A percentile compares a stretch with the other conserved stretches of the same genome.
These are phyloP conservation scores for Musa schizocarpa DNA, from an alignment of 176 grass and related monocot genomes.

Conservation along the genomic window DNA sequence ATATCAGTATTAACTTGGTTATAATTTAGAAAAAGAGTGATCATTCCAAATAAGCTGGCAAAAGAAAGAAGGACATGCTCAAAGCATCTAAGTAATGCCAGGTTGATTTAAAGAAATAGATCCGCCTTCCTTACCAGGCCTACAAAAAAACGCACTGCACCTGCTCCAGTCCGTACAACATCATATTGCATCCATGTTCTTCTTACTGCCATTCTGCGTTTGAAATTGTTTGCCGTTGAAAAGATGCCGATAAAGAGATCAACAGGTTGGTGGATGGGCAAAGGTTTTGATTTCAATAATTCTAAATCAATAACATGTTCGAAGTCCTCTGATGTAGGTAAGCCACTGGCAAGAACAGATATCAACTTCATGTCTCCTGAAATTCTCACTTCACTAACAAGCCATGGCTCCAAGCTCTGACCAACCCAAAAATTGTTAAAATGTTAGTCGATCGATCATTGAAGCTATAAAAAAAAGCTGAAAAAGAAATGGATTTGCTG, in stretches of 20 bases:
- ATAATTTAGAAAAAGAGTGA: too few relatives aligned
- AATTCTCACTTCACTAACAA: constrained; percentile 92
- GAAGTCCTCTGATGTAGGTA: constrained; percentile 84
- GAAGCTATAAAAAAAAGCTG: background rate
- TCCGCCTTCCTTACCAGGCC: constrained; percentile 69
- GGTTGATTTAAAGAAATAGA: background rate
- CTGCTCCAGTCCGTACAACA: constrained; percentile 60
- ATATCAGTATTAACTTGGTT: too few relatives aligned
- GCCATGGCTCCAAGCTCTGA: constrained; percentile 83
- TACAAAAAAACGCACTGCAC: constrained; percentile 85
- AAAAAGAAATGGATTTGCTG: constrained; percentile 2
- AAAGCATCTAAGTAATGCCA: background rate
- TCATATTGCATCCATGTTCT: constrained; percentile 99
- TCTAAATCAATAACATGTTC: constrained; percentile 81
- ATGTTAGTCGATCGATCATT: background rate
- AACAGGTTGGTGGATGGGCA: constrained; percentile 46
- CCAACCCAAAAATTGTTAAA: constrained; percentile 17
- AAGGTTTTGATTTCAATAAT: constrained; percentile 55
- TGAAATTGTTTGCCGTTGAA: constrained; percentile 99
- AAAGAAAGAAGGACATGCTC: background rate
- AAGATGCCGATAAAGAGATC: constrained; percentile 89
- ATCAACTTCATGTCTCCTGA: constrained; percentile 84
- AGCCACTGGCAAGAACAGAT: constrained; percentile 91
- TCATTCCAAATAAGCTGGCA: too few relatives aligned
- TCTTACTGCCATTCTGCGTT: constrained; percentile 86